Evolutionary conservation across 2,329 filamentous ascomycete species (phyloP), one percentile per base, ranked within the genome.

Genomic region (Aspergillus sojae): DNA sequence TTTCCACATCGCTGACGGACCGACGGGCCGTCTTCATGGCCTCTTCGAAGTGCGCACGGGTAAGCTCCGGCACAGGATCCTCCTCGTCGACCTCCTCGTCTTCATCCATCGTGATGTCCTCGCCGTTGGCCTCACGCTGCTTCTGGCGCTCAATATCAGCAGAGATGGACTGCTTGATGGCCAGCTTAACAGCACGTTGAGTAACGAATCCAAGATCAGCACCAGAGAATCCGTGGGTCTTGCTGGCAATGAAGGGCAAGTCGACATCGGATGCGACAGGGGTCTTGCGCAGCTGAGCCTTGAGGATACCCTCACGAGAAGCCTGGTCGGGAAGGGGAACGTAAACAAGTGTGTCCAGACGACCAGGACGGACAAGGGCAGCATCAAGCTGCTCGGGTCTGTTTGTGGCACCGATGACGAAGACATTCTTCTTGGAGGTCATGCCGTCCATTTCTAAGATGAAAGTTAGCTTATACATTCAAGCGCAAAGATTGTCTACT

Each of bases 391-490:
- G 95, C 85, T 99, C 95, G 50, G 95, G 95, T 84, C 95, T 88
- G 86, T 99, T 99, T 81, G 95, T 99, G 53, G 95, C 95, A 79
- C 95, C 95, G 74, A 99, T 99, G 70, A 99, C 95, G 82, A 99
- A 99, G 69, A 99, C 95, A 79, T 99, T 99, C 91, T 99, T 99
- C 92, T 99, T 99, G 45, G 94, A 97, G 53, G 94, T 98, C 94
- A 98, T 98, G 74, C 94, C 94, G 72, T 98, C 94, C 94, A 98
- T 97, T 88, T 98, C 93, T 91, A 69, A 50, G 67, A 26, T 34
- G 54, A 12, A 60, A 52, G 72, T 88, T 80, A 88, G 84, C 19
- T 39, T 52, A 21, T 30, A 19, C 19, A 21, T 6, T 32, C 9
- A 52, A 34, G 12, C 23, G 19, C 9, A 52, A 6, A n/a, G 1